Evolutionary conservation across 768 basidiomycete species (phyloP).

Genomic region (Fistulinella prunicolor): DNA sequence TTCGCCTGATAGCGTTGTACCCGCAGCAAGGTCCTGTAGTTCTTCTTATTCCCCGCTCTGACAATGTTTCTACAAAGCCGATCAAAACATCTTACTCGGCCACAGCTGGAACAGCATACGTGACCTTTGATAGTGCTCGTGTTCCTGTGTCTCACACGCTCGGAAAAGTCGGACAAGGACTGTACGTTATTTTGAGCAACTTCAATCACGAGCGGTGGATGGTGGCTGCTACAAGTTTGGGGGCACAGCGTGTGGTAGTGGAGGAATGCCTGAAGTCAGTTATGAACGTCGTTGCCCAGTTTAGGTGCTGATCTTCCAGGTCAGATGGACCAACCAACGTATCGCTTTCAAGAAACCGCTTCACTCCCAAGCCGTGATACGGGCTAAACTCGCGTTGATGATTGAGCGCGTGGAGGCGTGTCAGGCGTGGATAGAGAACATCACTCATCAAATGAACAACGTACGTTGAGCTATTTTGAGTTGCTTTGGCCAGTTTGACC

Average conservation of each 20-base stretch:
- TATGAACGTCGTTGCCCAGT: neutral
- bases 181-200: constrained; percentile 80
- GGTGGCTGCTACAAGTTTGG: constrained; percentile 67
- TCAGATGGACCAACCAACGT: constrained; percentile 85
- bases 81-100: constrained; percentile 93
- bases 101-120: constrained; percentile 86
- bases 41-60: constrained; percentile 68
- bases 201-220: constrained; percentile 93
- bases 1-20: constrained; percentile 3
- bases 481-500: neutral
- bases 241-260: constrained; percentile 75
- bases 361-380: constrained; percentile 79
- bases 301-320: constrained; percentile 8
- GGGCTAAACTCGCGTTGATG: constrained; percentile 85
- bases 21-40: constrained; percentile 68
- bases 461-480: constrained; percentile 36
- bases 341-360: constrained; percentile 89
- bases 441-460: constrained; percentile 92
- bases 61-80: constrained; percentile 76
- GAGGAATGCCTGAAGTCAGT: constrained; percentile 86
- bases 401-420: constrained; percentile 83
- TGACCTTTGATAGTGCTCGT: constrained; percentile 77
- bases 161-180: constrained; percentile 81
- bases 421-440: constrained; percentile 86
- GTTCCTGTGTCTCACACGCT: constrained; percentile 86